These are phyloP conservation scores for Pseudogymnoascus sp. DNA, from an alignment of 2,329 filamentous ascomycete species.

Conservation along the genomic window DNA sequence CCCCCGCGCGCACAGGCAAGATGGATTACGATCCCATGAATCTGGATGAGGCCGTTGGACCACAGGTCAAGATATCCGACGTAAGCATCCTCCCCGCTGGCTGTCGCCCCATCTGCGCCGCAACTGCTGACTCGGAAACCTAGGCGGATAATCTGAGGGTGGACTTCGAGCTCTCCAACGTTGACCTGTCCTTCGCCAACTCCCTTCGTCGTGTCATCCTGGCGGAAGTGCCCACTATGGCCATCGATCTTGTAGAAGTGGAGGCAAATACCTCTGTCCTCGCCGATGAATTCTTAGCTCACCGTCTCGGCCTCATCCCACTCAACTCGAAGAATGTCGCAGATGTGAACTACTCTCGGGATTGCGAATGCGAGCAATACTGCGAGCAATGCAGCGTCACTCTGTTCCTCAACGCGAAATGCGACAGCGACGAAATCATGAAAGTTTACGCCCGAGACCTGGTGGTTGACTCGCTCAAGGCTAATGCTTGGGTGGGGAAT, in stretches of 20 bases:
- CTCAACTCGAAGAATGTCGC: conserved; percentile 79
- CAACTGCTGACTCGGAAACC: neutral
- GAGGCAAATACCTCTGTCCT: conserved; percentile 92
- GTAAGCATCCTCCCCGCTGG: conserved; percentile 22
- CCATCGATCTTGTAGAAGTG: conserved; percentile 91
- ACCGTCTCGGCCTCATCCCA: conserved; percentile 84
- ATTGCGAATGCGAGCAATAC: conserved; percentile 94
- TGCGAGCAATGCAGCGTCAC: conserved; percentile 88
- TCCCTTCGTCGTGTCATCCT: conserved; percentile 84
- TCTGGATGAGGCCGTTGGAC: conserved; percentile 39
- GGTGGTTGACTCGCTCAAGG: conserved; percentile 60
- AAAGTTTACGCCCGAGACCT: conserved; percentile 90
- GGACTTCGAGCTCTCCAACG: conserved; percentile 84
- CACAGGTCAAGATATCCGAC: conserved; percentile 40
- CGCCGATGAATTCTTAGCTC: conserved; percentile 90
- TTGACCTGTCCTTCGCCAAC: conserved; percentile 89
- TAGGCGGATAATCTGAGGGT: conserved; percentile 76
- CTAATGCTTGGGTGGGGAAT: conserved; percentile 68
- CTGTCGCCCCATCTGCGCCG: neutral
- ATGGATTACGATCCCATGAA: conserved; percentile 44
- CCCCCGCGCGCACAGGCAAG: conserved; percentile 17
- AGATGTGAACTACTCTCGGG: conserved; percentile 76
- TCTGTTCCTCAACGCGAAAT: conserved; percentile 77
- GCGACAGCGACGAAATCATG: conserved; percentile 80
- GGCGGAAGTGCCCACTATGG: conserved; percentile 87